Conservation (phyloP, 208 protist genomes). For the Acanthamoeba triangularis region DNA sequence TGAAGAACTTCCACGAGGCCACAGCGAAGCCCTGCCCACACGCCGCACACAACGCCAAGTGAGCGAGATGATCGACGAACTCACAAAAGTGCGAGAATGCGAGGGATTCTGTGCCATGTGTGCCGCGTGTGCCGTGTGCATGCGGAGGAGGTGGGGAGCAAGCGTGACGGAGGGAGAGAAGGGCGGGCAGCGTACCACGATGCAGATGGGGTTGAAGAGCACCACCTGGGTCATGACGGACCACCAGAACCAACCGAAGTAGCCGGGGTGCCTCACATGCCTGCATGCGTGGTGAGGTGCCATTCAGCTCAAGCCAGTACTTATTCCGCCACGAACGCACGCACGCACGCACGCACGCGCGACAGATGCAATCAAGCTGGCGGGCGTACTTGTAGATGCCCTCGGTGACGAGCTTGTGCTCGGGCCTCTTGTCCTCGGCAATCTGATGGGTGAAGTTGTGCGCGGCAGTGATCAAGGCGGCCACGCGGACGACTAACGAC, state of each 20-base stretch:
- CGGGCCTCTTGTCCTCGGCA: slow-evolving; percentile 68
- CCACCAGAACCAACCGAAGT: slow-evolving; percentile 98
- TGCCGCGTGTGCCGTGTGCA: neutral
- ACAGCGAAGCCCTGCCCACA: slow-evolving; percentile 88
- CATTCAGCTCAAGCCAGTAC: neutral
- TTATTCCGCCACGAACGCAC: neutral
- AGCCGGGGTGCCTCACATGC: slow-evolving; percentile 95
- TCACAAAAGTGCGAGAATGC: neutral
- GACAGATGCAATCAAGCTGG: neutral
- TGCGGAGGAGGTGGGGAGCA: no score
- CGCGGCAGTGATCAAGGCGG: slow-evolving; percentile 83
- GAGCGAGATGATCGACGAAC: neutral
- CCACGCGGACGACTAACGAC: slow-evolving; percentile 49
- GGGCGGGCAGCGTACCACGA: slow-evolving; percentile 16
- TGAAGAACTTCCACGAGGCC: slow-evolving; percentile 96
- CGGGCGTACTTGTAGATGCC: slow-evolving; percentile 93
- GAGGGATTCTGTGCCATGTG: no score
- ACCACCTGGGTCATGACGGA: slow-evolving; percentile 95
- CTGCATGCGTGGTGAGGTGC: neutral
- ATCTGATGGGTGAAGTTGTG: slow-evolving; percentile 86
- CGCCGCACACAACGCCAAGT: neutral
- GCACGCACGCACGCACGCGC: neutral
- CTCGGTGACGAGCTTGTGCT: slow-evolving; percentile 94
- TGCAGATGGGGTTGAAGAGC: slow-evolving; percentile 95
- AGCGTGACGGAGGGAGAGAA: no score